Percentiles rank a stretch among this genome's conserved stretches.
phyloP scores from a whole-genome alignment of 2,329 filamentous ascomycete species.

The Fusarium tuaranense region DNA sequence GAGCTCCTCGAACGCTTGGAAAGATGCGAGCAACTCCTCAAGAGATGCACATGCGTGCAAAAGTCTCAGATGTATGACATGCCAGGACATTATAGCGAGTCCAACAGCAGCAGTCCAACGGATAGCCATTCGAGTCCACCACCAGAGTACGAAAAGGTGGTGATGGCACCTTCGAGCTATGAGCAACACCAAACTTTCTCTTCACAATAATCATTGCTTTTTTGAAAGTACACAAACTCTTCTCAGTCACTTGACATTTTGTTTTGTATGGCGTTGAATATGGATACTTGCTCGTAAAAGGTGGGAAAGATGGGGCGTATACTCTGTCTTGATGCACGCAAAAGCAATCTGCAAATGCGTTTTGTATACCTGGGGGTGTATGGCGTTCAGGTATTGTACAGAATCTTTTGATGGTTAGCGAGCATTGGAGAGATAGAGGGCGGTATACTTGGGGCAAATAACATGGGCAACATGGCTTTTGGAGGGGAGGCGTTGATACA shows the following conservation, averaged over 20 bases:
- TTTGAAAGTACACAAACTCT: background rate
- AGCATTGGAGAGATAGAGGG: background rate
- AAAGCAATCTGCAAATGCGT: background rate
- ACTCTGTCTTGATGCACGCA: background rate
- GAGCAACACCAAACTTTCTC: background rate
- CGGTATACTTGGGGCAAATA: background rate
- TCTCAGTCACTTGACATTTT: background rate
- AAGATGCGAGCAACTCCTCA: slow-evolving; percentile 29
- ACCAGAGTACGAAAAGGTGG: slow-evolving; percentile 27
- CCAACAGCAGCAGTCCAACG: slow-evolving; percentile 29
- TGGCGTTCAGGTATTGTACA: background rate
- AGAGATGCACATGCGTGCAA: slow-evolving; percentile 34
- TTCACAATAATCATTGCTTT: background rate
- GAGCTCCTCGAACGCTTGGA: slow-evolving; percentile 29
- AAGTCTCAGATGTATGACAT: slow-evolving; percentile 25
- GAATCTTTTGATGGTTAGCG: background rate
- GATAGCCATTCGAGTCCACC: slow-evolving; percentile 27
- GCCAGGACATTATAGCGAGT: slow-evolving; percentile 13
- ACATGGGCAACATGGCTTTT: background rate
- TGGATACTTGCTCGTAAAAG: background rate
- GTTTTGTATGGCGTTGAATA: background rate
- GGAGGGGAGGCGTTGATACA: background rate
- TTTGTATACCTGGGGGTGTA: background rate
- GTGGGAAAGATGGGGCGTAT: background rate
- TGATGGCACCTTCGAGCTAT: background rate